Evolutionary conservation across 345 rosid species (phyloP).

Genomic region (Melaleuca alternifolia): DNA sequence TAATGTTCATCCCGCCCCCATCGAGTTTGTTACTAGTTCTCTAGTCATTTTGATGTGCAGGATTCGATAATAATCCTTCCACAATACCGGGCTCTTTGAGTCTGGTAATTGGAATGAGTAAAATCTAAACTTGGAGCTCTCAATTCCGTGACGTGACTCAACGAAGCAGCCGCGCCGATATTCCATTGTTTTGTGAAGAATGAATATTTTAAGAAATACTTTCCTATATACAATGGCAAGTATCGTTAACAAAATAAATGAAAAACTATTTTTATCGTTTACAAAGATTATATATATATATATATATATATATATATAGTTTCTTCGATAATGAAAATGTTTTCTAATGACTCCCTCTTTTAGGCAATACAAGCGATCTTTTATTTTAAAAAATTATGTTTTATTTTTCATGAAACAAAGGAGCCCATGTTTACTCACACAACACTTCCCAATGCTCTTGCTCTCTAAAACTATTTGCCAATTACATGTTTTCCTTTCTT

Average conservation of each 20-base stretch:
- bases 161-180: too few relatives aligned
- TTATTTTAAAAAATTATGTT: too few relatives aligned
- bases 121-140: too few relatives aligned
- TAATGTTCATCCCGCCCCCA: too few relatives aligned
- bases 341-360: background rate
- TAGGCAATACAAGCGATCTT: rapidly evolving
- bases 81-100: too few relatives aligned
- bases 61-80: too few relatives aligned
- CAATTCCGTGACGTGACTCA: too few relatives aligned
- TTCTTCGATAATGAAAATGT: background rate
- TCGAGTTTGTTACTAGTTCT: too few relatives aligned
- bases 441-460: background rate
- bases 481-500: background rate
- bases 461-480: background rate
- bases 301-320: background rate
- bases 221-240: rapidly evolving
- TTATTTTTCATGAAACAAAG: background rate
- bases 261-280: background rate
- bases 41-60: too few relatives aligned
- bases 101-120: too few relatives aligned
- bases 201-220: background rate
- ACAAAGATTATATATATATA: background rate
- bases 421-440: background rate
- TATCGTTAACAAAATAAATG: background rate
- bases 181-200: background rate